phyloP scores from a whole-genome alignment of 2,329 filamentous ascomycete species.

The Rachicladosporium sp. region DNA sequence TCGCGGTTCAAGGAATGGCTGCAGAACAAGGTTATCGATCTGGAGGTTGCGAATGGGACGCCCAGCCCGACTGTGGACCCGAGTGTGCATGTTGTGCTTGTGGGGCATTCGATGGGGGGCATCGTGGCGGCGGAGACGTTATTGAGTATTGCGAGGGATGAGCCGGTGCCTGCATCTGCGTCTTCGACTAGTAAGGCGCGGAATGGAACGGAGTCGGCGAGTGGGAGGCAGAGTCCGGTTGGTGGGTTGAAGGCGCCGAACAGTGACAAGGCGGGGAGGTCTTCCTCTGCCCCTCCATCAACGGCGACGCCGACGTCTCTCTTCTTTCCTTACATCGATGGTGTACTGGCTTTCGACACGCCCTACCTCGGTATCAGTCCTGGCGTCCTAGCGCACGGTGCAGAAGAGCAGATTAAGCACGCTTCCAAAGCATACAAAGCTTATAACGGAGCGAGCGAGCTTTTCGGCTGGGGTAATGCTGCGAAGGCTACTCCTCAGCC shows the following conservation, averaged over 20 bases:
- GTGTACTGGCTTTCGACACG: constrained; percentile 85
- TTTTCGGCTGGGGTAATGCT: constrained; percentile 39
- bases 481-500: constrained; percentile 9
- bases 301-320: constrained; percentile 25
- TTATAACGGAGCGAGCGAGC: constrained; percentile 48
- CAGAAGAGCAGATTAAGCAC: constrained; percentile 73
- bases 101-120: constrained; percentile 82
- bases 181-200: constrained; percentile 14
- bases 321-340: constrained; percentile 90
- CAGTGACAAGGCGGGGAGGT: constrained; percentile 2
- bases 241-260: constrained; percentile 3
- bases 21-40: constrained; percentile 81
- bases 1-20: constrained; percentile 69
- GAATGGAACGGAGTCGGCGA: constrained; percentile 1
- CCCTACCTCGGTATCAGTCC: constrained; percentile 76
- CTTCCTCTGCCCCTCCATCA: constrained; percentile 11
- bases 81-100: constrained; percentile 65
- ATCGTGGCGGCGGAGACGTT: constrained; percentile 88
- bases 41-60: constrained; percentile 72
- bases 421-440: constrained; percentile 57
- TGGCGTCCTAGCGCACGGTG: constrained; percentile 71
- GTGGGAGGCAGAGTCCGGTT: constrained; percentile 2
- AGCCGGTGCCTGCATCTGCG: constrained; percentile 28
- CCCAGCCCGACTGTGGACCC: constrained; percentile 77
- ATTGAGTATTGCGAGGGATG: constrained; percentile 59